Evolutionary conservation across 371 early-diverging fungal genomes (phyloP), one percentile per base, ranked within the genome.

Genomic region (Blakeslea trispora): DNA sequence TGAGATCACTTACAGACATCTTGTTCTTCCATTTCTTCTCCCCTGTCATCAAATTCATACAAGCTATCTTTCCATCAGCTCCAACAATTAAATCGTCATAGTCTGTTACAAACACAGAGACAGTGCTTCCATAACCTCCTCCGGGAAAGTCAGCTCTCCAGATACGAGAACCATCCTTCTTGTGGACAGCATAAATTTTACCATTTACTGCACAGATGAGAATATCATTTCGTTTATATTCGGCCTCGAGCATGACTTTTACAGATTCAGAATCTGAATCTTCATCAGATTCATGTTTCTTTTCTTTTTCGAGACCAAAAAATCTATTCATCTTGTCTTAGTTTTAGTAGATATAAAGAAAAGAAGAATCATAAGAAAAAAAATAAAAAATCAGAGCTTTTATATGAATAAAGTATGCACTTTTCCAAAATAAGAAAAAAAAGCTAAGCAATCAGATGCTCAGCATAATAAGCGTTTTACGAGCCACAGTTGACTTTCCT

Each of bases 151-250:
- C 47, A 7, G 54, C 24, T 10, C 72, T 52, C 75, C 75, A 74
- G 10, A 71, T 40, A 4, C 66, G 58, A 23, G n/a, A 37, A 8
- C 75, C 75, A 48, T 56, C 51, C 4, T 45, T 50, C 22, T 74
- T 74, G 52, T 62, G 66, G 15, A 74, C 19, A 17, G 67, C 71
- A 59, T 71, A 74, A 9, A 71, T 62, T n/a, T 66, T 68, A 42
- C 75, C 71, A 37, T 66, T 55, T 6, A 71, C 66, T 0, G 75
- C 64, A 24, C 68, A 68, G 17, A 71, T 34, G 31, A 74, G 44
- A 11, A 71, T 61, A 54, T 71, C 69, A 31, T 69, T 45, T 7
- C 69, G 60, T n/a, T 48, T 39, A 15, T 28, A 53, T 0, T 50
- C 17, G 1, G 23, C 24, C 9, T 24, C 41, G 1, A 31, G 28